Base-by-base conservation (phyloP, 2,329 filamentous ascomycete genomes). In the Ophiocordyceps australis region DNA sequence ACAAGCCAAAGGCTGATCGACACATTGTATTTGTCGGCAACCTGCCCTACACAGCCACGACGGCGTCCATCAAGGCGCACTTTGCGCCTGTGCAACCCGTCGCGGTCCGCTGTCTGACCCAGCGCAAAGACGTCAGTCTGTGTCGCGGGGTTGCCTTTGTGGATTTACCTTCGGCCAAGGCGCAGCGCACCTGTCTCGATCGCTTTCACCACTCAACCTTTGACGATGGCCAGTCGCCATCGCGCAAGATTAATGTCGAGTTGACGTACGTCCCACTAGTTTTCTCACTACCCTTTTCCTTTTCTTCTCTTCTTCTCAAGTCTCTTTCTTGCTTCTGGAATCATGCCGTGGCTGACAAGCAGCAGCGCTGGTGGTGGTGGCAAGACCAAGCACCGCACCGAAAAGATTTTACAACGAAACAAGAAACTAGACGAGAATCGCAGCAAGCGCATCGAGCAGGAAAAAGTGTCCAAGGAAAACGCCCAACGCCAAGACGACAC, bases 141-240 rank as follows among this genome's bases (percentile, higher is more conserved):
- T 75, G 69, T 42, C 75, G 75, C 37, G 80, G 82, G 19, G 76
- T 78, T 40, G 82, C 80, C 5, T 92, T 94, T 49, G 60, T 95
- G 38, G 86, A 95, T 50, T 95, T 94, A 45, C 72, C 72, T 35
- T 65, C 72, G 37, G 91, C 74, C 53, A 78, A 85, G 51, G 71
- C 77, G 45, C 91, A 93, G 82, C 79, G 91, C 60, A 89, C 81
- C 17, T 92, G 82, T 44, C 62, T 95, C 32, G 80, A 85, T 50
- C 71, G 82, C 35, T 86, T 86, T 54, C 85, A 95, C 54, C 85
- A 94, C 54, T 77, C 71, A 31, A 63, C 64, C 35, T 91, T 94
- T 45, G 50, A 59, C 45, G 59, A 73, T 50, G 55, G 59, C 34
- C 33, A 51, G 11, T 58, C 54, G 22, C 46, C 56, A 11, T 55